Evolutionary conservation across 2,329 filamentous ascomycete genomes (phyloP).

Genomic region (Fusarium palustre): DNA sequence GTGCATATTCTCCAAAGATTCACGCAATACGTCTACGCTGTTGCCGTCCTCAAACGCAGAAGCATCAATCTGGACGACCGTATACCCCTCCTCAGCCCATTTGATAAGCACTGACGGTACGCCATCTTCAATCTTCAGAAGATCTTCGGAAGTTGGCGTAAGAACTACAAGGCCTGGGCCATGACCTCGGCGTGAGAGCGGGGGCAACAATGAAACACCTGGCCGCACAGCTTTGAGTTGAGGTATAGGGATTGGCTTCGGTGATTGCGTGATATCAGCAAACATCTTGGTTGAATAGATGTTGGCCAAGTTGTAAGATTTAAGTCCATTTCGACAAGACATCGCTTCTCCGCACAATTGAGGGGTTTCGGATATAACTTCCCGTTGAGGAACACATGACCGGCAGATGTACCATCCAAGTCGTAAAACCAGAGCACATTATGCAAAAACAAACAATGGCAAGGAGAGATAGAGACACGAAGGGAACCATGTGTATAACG

Average conservation of each 20-base stretch:
- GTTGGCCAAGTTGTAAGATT: neutral
- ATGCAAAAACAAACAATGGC: neutral
- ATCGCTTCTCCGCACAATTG: slow-evolving; percentile 4
- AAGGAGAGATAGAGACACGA: neutral
- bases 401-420: neutral
- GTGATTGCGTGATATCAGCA: slow-evolving; percentile 44
- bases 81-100: slow-evolving; percentile 78
- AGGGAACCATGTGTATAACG: neutral
- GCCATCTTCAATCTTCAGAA: slow-evolving; percentile 42
- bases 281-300: slow-evolving; percentile 25
- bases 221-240: slow-evolving; percentile 28
- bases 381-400: neutral
- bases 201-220: slow-evolving; percentile 46
- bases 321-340: neutral
- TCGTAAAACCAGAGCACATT: neutral
- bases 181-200: slow-evolving; percentile 53
- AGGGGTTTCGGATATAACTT: slow-evolving; percentile 12
- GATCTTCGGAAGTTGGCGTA: slow-evolving; percentile 36
- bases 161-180: slow-evolving; percentile 54
- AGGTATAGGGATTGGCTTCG: slow-evolving; percentile 38
- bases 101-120: slow-evolving; percentile 70
- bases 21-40: slow-evolving; percentile 26
- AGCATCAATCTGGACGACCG: slow-evolving; percentile 57
- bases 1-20: slow-evolving; percentile 40
- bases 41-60: slow-evolving; percentile 9